Evolutionary conservation across 139 green algal genomes (phyloP), one percentile per base, ranked within the genome.

Genomic region (Nannochloris sp.): DNA sequence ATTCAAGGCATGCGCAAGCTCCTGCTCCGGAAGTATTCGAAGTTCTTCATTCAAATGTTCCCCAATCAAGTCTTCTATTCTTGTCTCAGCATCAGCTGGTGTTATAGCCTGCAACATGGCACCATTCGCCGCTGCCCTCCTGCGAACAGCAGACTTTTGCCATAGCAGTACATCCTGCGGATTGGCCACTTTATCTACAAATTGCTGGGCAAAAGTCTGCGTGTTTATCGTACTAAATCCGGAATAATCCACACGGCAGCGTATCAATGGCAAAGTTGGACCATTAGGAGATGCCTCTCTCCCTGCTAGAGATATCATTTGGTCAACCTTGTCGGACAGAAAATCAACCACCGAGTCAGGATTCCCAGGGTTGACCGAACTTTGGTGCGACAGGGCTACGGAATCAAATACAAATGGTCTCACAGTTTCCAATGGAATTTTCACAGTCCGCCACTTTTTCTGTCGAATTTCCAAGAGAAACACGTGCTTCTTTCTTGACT

Each of bases 121-220:
- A n/a, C 29, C 43, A 10, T 61, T 45, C 12, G 26, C 56, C 20
- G 67, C 46, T 61, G 50, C 43, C n/a, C 10, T 51, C 14, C 53
- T 63, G 10, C 56, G 48, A 46, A 53, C 17, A 37, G 71, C 20
- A 12, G 64, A 61, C 76, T 97, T 97, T 55, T 84, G 74, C 82
- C 90, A 98, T 14, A 90, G 67, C 28, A 99, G 67, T 17, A 99
- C 86, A 70, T 98, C 93, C 33, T 95, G 77, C 1, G 93, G 91
- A 76, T 98, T 98, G 63, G 93, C 93, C 50, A 98, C 91, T 69
- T 89, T 88, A 64, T 85, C 89, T 31, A 97, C 93, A 80, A 94
- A 98, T 51, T 82, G 81, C 68, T 96, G 87, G 3, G 89, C 92
- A 77, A 98, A 95, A 23, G 84, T 79, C 72, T 97, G 91, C 11